A percentile compares a stretch with the other conserved stretches of the same genome.
phyloP scores from a whole-genome alignment of 306 rosid genomes.

The Crotalaria pallida region DNA sequence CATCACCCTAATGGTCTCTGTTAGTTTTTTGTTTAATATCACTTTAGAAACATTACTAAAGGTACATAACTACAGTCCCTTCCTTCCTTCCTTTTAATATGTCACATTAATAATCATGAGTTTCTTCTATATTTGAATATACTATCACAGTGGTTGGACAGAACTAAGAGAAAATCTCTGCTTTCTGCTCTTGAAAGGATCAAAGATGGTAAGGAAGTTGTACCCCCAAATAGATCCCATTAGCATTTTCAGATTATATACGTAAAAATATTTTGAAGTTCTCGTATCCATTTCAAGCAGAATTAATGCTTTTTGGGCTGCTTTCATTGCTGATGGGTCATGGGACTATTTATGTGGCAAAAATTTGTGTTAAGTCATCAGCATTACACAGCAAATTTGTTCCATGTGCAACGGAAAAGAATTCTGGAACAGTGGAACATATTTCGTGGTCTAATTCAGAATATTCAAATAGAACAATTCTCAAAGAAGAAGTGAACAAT shows the following conservation, averaged over 20 bases:
- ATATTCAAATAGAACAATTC: constrained; percentile 37
- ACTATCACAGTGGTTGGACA: constrained; percentile 57
- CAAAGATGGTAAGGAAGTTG: constrained; percentile 58
- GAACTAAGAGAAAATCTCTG: constrained; percentile 72
- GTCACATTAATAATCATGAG: neutral
- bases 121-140: neutral
- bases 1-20: constrained; percentile 48
- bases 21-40: constrained; percentile 54
- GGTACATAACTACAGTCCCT: constrained; percentile 27
- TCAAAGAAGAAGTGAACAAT: constrained; percentile 23
- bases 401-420: constrained; percentile 53
- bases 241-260: neutral
- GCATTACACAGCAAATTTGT: constrained; percentile 54
- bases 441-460: constrained; percentile 20
- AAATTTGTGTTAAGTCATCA: constrained; percentile 76
- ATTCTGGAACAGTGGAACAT: constrained; percentile 9
- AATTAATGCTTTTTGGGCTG: constrained; percentile 86
- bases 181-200: constrained; percentile 81
- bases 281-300: constrained; percentile 41
- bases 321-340: constrained; percentile 90
- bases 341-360: constrained; percentile 75
- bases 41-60: constrained; percentile 43
- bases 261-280: neutral
- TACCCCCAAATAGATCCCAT: neutral
- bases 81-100: neutral